A percentile compares a stretch with the other conserved stretches of the same genome.
Conservation (phyloP, 2,329 filamentous ascomycete genomes). For the Colletotrichum trifolii region DNA sequence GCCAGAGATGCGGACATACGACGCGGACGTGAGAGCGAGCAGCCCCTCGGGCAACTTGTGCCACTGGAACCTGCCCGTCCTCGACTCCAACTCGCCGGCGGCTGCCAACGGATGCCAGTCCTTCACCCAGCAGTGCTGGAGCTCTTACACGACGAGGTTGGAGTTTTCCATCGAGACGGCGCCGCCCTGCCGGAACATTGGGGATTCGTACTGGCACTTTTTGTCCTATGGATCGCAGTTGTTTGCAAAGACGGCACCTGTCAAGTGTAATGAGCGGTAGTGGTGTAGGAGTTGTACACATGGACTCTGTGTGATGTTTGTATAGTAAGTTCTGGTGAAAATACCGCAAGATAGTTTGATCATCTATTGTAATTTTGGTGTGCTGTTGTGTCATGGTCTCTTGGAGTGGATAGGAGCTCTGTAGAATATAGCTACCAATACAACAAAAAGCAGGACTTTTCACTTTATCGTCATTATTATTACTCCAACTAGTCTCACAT, state of each 20-base stretch:
- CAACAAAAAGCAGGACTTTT: no score
- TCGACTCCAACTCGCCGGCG: not conserved
- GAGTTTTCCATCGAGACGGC: not conserved
- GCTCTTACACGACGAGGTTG: not conserved
- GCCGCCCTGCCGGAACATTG: not conserved
- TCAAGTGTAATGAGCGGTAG: not conserved
- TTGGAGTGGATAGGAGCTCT: no score
- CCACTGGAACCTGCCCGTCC: not conserved
- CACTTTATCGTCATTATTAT: no score
- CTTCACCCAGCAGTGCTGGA: not conserved
- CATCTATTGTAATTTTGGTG: no score
- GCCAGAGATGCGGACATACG: not conserved
- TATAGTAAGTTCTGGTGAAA: not conserved
- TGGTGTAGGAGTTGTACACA: not conserved
- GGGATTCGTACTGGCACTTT: not conserved
- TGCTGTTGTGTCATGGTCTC: no score
- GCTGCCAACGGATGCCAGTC: not conserved
- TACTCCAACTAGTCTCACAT: no score
- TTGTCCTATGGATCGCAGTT: not conserved
- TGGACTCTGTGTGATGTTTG: not conserved
- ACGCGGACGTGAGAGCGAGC: not conserved
- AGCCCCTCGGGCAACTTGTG: not conserved
- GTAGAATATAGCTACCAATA: no score
- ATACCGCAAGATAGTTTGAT: no score
- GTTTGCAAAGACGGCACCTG: not conserved